Evolutionary conservation across 257 asterid species (phyloP).

Genomic region (Jasminum sambac): DNA sequence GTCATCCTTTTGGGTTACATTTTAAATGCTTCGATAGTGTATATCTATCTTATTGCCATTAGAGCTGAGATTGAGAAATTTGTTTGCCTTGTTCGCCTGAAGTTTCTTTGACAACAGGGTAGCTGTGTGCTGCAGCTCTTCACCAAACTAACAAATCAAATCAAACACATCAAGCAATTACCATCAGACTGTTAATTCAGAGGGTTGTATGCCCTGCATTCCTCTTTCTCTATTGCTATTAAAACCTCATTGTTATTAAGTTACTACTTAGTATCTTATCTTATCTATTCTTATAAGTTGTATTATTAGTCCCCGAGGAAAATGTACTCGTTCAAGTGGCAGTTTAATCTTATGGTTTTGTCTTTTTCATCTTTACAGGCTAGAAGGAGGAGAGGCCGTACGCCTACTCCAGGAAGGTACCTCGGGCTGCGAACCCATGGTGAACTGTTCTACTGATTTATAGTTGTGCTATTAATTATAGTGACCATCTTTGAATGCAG

Average conservation of each 20-base stretch:
- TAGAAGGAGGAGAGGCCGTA: slow-evolving; percentile 78
- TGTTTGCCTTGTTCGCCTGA: slow-evolving; percentile 45
- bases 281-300: background rate
- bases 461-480: background rate
- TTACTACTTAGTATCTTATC: slow-evolving; percentile 7
- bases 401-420: slow-evolving; percentile 91
- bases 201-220: slow-evolving; percentile 97
- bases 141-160: slow-evolving; percentile 80
- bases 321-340: background rate
- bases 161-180: slow-evolving; percentile 70
- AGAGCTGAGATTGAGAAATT: slow-evolving; percentile 34
- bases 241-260: slow-evolving; percentile 1
- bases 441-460: slow-evolving; percentile 25
- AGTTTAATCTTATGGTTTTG: slow-evolving; percentile 10
- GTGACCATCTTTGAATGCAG: background rate
- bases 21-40: background rate
- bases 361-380: slow-evolving; percentile 48
- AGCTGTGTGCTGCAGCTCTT: slow-evolving; percentile 99
- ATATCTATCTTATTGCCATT: background rate
- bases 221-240: slow-evolving; percentile 39
- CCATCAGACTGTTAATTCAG: slow-evolving; percentile 56
- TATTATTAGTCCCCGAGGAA: background rate
- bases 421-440: slow-evolving; percentile 71
- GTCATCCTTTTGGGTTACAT: background rate
- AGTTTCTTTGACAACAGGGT: slow-evolving; percentile 82